Evolutionary conservation across 1,139 yeast genomes (phyloP).

Genomic region (Chernovozyma aurita): DNA sequence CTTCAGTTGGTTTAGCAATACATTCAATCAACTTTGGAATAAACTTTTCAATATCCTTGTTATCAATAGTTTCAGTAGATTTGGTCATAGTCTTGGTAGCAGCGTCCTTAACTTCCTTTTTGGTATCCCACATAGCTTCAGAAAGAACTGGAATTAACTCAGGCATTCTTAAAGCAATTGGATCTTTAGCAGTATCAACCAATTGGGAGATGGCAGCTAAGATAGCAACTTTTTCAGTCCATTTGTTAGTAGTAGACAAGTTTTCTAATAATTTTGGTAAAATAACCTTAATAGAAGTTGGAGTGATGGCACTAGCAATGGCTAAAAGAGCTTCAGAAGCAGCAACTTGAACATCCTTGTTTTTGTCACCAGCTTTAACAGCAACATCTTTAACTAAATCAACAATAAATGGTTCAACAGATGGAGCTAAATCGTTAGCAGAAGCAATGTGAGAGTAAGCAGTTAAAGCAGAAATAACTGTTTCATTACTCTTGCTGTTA

Average conservation of each 20-base stretch:
- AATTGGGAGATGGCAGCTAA: constrained; percentile 78
- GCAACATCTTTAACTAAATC: constrained; percentile 66
- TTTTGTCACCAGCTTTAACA: constrained; percentile 87
- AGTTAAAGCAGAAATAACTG: constrained; percentile 69
- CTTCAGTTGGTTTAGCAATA: constrained; percentile 94
- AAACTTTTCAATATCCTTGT: constrained; percentile 99
- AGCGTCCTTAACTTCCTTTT: constrained; percentile 94
- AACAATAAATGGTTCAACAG: constrained; percentile 93
- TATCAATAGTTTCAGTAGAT: constrained; percentile 96
- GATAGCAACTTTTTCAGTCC: constrained; percentile 97
- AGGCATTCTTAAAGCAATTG: constrained; percentile 98
- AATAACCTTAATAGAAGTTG: constrained; percentile 86
- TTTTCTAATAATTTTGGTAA: constrained; percentile 75
- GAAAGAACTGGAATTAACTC: constrained; percentile 97
- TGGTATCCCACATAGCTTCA: constrained; percentile 99
- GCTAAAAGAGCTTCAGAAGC: constrained; percentile 73
- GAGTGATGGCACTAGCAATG: constrained; percentile 79
- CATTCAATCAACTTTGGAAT: constrained; percentile 96
- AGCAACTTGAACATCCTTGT: constrained; percentile 63
- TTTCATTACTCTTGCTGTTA: constrained; percentile 62
- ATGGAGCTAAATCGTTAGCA: constrained; percentile 73
- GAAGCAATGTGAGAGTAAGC: constrained; percentile 86
- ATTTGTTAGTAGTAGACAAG: constrained; percentile 76
- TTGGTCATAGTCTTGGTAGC: constrained; percentile 94
- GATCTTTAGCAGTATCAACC: constrained; percentile 93